Evolutionary conservation across 164 flowering plant species (phyloP).

Genomic region (grape (Vitis vinifera)): DNA sequence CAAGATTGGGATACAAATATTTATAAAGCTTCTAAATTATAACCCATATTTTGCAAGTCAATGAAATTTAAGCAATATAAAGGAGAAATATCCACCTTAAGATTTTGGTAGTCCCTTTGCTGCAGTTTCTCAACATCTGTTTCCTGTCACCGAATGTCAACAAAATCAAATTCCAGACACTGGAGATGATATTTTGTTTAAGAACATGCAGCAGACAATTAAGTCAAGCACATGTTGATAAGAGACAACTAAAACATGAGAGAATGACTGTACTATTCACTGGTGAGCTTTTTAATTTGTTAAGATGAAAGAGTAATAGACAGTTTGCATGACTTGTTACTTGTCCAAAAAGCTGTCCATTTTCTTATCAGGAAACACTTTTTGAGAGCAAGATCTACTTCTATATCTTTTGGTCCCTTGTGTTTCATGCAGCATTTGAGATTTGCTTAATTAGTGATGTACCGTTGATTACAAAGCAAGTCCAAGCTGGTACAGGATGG

Average conservation of each 20-base stretch:
- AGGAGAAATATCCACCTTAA: slow-evolving; percentile 52
- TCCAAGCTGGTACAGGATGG: too few relatives aligned
- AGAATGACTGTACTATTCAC: background rate
- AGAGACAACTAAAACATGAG: background rate
- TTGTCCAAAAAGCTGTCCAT: too few relatives aligned
- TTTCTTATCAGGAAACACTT: too few relatives aligned
- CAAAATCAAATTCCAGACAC: slow-evolving; percentile 5
- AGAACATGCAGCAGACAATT: background rate
- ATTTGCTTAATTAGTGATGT: too few relatives aligned
- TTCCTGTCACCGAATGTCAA: slow-evolving; percentile 50
- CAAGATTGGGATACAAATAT: slow-evolving; percentile 4
- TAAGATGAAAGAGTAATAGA: too few relatives aligned
- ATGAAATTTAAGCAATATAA: background rate
- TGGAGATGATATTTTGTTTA: background rate
- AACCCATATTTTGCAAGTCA: background rate
- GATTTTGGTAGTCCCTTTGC: slow-evolving; percentile 80
- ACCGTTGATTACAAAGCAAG: too few relatives aligned
- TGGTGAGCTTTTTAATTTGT: too few relatives aligned
- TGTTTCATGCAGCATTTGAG: too few relatives aligned
- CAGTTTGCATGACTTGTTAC: too few relatives aligned
- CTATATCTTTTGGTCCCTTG: too few relatives aligned
- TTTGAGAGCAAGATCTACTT: too few relatives aligned
- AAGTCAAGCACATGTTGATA: background rate
- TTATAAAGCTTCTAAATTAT: background rate
- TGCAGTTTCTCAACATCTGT: slow-evolving; percentile 92